Conservation (phyloP, 768 basidiomycete species). For the Phylloporus sp. region DNA sequence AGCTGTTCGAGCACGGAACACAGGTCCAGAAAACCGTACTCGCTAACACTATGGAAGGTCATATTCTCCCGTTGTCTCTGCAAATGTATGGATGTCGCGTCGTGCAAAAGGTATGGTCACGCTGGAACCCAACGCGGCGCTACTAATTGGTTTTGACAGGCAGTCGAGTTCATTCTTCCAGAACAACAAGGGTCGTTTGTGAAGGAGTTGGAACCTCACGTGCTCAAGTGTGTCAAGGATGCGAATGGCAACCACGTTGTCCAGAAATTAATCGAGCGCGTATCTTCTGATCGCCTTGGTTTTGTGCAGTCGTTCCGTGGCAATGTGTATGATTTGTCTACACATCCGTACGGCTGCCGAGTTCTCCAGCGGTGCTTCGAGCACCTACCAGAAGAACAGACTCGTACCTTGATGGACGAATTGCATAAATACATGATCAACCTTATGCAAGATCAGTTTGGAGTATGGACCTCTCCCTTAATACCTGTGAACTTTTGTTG, state of each 20-base stretch:
- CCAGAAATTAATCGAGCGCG: constrained; percentile 82
- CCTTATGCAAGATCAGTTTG: constrained; percentile 89
- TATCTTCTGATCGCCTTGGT: constrained; percentile 67
- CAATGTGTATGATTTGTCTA: constrained; percentile 74
- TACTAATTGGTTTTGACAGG: constrained; percentile 41
- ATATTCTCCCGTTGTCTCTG: constrained; percentile 68
- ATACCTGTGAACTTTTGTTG: not conserved
- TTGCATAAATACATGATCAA: constrained; percentile 63
- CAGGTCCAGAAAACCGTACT: constrained; percentile 67
- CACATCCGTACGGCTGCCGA: constrained; percentile 90
- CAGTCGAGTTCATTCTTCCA: constrained; percentile 72
- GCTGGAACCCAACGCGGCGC: not conserved
- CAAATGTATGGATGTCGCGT: constrained; percentile 98
- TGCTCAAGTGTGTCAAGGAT: constrained; percentile 84
- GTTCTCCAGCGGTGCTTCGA: constrained; percentile 93
- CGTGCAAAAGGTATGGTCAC: constrained; percentile 70
- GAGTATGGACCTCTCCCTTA: constrained; percentile 43
- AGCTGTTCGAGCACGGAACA: constrained; percentile 84
- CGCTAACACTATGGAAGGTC: constrained; percentile 69
- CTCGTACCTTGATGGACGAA: constrained; percentile 74
- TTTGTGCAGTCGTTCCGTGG: constrained; percentile 75
- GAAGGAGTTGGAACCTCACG: constrained; percentile 70
- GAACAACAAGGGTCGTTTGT: constrained; percentile 77
- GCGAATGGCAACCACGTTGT: constrained; percentile 95
- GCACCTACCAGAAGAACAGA: constrained; percentile 65